Percentiles rank a stretch among this genome's conserved stretches.
phyloP scores from a whole-genome alignment of 2,329 filamentous ascomycete genomes.

The Talaromyces sp. region DNA sequence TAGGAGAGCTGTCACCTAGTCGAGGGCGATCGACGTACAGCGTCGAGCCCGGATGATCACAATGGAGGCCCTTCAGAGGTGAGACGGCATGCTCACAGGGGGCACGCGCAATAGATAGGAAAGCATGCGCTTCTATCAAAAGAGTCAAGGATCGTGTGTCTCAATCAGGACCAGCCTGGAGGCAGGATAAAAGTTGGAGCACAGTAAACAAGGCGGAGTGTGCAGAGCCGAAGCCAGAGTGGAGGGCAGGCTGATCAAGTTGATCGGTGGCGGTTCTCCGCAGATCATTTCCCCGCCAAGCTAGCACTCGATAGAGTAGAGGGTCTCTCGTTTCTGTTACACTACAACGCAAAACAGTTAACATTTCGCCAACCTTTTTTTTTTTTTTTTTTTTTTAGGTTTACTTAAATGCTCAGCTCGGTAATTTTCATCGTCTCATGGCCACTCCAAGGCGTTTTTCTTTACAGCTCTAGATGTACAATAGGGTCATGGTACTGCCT shows the following conservation, averaged over 20 bases:
- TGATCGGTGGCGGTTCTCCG: constrained; percentile 19
- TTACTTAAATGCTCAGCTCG: too few species aligned
- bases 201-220: constrained; percentile 6
- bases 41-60: constrained; percentile 6
- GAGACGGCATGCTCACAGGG: constrained; percentile 17
- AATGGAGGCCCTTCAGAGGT: constrained; percentile 6
- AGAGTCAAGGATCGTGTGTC: neutral
- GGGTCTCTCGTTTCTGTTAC: too few species aligned
- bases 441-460: too few species aligned
- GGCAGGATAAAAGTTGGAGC: constrained; percentile 4
- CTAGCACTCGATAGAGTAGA: neutral
- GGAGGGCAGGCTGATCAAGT: constrained; percentile 11
- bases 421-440: too few species aligned
- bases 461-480: too few species aligned
- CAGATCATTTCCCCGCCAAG: constrained; percentile 16
- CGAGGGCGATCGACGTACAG: constrained; percentile 5
- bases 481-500: too few species aligned
- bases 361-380: too few species aligned
- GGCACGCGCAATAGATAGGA: constrained; percentile 15
- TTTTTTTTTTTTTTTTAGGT: too few species aligned
- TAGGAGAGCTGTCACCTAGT: neutral
- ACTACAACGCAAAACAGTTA: too few species aligned
- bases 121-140: constrained; percentile 8
- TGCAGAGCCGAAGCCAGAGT: constrained; percentile 1
- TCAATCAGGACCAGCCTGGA: constrained; percentile 41